Evolutionary conservation across 2,329 filamentous ascomycete genomes (phyloP).

Genomic region (Paecilomyces sp.): DNA sequence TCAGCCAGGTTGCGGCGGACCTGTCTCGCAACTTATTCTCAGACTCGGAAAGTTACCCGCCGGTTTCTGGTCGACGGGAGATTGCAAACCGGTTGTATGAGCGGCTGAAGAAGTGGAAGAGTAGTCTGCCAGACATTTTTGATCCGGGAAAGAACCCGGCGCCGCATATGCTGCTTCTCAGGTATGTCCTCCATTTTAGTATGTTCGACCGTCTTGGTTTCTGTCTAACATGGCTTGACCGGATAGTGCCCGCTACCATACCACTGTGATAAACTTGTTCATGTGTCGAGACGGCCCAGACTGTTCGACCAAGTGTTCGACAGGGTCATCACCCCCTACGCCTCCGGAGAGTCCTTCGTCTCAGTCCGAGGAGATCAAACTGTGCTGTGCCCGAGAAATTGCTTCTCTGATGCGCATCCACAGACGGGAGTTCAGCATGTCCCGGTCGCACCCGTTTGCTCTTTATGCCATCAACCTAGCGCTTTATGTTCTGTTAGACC

Average conservation of each 20-base stretch:
- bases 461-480: constrained; percentile 33
- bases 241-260: constrained; percentile 28
- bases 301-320: constrained; percentile 22
- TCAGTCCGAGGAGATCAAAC: constrained; percentile 10
- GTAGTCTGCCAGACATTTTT: constrained; percentile 21
- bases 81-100: constrained; percentile 23
- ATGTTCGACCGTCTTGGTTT: background rate
- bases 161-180: constrained; percentile 27
- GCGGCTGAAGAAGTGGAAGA: constrained; percentile 22
- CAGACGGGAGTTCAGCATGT: constrained; percentile 26
- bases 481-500: constrained; percentile 26
- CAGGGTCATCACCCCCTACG: constrained; percentile 15
- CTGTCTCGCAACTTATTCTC: constrained; percentile 27
- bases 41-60: constrained; percentile 5
- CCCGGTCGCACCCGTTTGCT: constrained; percentile 28
- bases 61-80: constrained; percentile 7
- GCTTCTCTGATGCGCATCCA: constrained; percentile 21
- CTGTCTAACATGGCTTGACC: background rate
- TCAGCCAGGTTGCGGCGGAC: constrained; percentile 28
- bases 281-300: constrained; percentile 11
- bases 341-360: constrained; percentile 13
- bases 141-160: constrained; percentile 17
- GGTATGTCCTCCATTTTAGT: constrained; percentile 10
- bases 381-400: constrained; percentile 24
- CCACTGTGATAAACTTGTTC: constrained; percentile 29